phyloP scores from a whole-genome alignment of 768 basidiomycete genomes.

The Steccherinum ochraceum region DNA sequence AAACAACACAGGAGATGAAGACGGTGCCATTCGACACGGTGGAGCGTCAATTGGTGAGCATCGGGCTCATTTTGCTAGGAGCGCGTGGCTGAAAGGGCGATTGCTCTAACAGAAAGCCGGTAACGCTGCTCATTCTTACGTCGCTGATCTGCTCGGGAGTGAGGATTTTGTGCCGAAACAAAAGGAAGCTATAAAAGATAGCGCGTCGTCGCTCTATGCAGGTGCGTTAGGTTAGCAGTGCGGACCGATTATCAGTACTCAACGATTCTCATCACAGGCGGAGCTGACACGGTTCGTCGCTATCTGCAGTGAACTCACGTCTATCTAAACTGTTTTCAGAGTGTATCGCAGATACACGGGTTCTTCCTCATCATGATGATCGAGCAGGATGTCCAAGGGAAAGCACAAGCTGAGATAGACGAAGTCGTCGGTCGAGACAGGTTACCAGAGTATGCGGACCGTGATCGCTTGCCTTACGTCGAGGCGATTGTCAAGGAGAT shows the following conservation, averaged over 20 bases:
- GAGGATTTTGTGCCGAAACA: conserved; percentile 45
- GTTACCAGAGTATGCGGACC: conserved; percentile 11
- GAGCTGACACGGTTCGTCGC: conserved; percentile 32
- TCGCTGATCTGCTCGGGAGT: conserved; percentile 49
- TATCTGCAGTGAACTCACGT: not conserved
- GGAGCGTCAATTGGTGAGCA: conserved; percentile 27
- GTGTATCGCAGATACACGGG: conserved; percentile 4
- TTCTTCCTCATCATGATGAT: conserved; percentile 27
- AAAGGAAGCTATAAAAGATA: conserved; percentile 61
- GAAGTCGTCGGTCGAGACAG: conserved; percentile 21
- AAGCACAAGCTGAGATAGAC: conserved; percentile 23
- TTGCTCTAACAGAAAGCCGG: conserved; percentile 52
- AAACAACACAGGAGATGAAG: conserved; percentile 17
- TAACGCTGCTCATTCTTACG: conserved; percentile 49
- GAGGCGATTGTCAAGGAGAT: conserved; percentile 25
- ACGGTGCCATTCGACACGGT: conserved; percentile 26
- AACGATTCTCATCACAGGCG: conserved; percentile 19
- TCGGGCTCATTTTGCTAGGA: no score
- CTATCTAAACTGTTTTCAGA: not conserved
- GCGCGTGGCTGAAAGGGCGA: no score
- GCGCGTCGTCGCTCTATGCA: conserved; percentile 26
- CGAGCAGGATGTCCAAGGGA: conserved; percentile 23
- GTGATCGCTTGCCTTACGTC: conserved; percentile 17
- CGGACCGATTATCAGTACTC: not conserved
- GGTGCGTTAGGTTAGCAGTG: conserved; percentile 4